Conservation (phyloP, 495 filamentous ascomycete genomes). For the Talaromyces liani region DNA sequence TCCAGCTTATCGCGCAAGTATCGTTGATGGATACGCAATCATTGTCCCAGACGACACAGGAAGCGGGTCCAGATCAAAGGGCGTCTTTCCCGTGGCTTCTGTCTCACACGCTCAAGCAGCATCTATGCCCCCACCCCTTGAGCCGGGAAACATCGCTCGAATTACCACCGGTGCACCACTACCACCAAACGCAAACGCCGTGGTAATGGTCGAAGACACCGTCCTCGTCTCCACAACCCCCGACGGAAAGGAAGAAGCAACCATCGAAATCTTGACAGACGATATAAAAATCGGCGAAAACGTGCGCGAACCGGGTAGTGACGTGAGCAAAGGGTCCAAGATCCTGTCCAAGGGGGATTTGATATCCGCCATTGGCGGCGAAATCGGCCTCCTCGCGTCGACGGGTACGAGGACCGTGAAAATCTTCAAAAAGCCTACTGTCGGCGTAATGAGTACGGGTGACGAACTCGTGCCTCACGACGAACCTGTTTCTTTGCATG, state of each 20-base stretch:
- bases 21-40: conserved; percentile 94
- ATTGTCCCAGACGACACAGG: conserved; percentile 27
- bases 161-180: conserved; percentile 94
- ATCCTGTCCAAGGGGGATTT: conserved; percentile 71
- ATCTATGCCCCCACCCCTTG: conserved; percentile 47
- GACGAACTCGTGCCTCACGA: conserved; percentile 85
- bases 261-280: conserved; percentile 74
- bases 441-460: conserved; percentile 89
- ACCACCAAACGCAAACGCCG: conserved; percentile 79
- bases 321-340: conserved; percentile 58
- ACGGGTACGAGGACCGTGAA: conserved; percentile 69
- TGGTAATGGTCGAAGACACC: conserved; percentile 98
- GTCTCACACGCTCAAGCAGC: conserved; percentile 77
- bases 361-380: conserved; percentile 78
- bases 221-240: conserved; percentile 61
- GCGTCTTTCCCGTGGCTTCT: conserved; percentile 77
- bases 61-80: conserved; percentile 55
- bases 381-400: conserved; percentile 81
- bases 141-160: conserved; percentile 69
- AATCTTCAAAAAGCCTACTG: conserved; percentile 66
- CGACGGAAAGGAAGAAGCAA: conserved; percentile 76
- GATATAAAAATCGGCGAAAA: conserved; percentile 77
- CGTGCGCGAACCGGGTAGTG: conserved; percentile 84
- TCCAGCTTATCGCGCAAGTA: conserved; percentile 89
- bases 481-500: conserved; percentile 49